Base-by-base conservation (phyloP, 163 green algal species). In the Chlamydomonas reinhardtii region DNA sequence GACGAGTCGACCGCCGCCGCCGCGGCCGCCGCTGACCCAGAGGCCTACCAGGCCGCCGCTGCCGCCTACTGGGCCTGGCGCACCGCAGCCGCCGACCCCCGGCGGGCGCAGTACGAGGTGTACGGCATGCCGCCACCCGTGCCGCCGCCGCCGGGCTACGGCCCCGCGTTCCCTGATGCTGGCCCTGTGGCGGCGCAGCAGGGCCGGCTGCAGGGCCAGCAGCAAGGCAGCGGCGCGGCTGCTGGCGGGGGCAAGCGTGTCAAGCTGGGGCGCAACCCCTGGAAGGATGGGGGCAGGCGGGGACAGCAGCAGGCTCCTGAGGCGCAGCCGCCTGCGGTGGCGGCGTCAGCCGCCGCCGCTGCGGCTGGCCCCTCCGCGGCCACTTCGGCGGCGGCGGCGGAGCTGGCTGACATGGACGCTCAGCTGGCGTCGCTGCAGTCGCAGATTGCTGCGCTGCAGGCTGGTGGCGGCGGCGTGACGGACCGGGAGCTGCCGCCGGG, bases 261-360 rank as follows among this genome's bases (percentile, higher is more conserved):
- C 48, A 56, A 56, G 35, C 48, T 62, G 32, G 79, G 79, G 3
- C 66, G 66, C 20, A 76, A 85, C 37, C 78, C 78, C 32, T 85
- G 78, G 78, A 70, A 48, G 16, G 43, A 52, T 14, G 43, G n/a
- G n/a, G n/a, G 32, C 52, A 37, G 19, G 61, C 11, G 37, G 27
- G 24, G n/a, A 3, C 27, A 70, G 62, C 62, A 70, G 62, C 62
- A 69, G n/a, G n/a, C n/a, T n/a, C n/a, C n/a, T n/a, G n/a, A n/a
- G n/a, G n/a, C 39, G 39, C 39, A 5, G 39, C 39, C 39, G 39
- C 39, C 39, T 35, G 62, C 62, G 35, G 62, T 9, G 16, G 25
- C 62, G 35, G 62, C 62, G 62, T 4, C 6, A 14, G 62, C 62
- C 12, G 62, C 62, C 25, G 27, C 6, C 5, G 5, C 25, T 27